Conservation (phyloP, 306 rosid genomes). For the Corylus americana region DNA sequence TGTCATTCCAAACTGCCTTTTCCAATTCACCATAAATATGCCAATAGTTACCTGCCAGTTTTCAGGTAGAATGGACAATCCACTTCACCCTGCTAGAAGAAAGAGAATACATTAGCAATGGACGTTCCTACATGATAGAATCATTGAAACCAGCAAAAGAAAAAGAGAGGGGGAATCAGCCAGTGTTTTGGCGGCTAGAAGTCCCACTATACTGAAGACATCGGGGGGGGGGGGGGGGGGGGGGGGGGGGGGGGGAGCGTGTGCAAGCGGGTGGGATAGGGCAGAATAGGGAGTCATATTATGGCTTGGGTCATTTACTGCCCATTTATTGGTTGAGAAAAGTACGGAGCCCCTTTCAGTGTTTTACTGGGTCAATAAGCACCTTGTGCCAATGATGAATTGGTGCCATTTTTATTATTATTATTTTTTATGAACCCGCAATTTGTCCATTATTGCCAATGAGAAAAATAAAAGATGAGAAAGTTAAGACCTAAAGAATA, state of each 20-base stretch:
- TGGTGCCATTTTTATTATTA: too few species aligned
- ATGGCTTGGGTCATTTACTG: neutral
- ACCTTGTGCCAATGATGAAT: too few species aligned
- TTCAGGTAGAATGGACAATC: conserved; percentile 99
- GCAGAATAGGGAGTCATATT: neutral
- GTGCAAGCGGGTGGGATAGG: neutral
- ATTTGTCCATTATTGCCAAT: too few species aligned
- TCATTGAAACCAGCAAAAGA: conserved; percentile 2
- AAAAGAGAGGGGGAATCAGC: neutral
- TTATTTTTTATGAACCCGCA: too few species aligned
- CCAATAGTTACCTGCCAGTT: conserved; percentile 80
- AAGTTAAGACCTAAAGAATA: too few species aligned
- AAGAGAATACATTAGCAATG: conserved; percentile 22
- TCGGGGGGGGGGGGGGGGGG: too few species aligned
- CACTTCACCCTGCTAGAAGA: conserved; percentile 77
- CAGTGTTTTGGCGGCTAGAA: neutral
- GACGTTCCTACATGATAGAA: conserved; percentile 14
- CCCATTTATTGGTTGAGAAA: too few species aligned
- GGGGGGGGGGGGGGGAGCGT: too few species aligned
- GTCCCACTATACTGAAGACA: neutral
- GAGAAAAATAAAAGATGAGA: too few species aligned
- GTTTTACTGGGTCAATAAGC: too few species aligned
- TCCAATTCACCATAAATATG: conserved; percentile 14
- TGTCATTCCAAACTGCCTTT: conserved; percentile 20
- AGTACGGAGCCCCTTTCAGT: too few species aligned